Conservation (phyloP, 73 alveolate species). For the Paraurostyla sp. region DNA sequence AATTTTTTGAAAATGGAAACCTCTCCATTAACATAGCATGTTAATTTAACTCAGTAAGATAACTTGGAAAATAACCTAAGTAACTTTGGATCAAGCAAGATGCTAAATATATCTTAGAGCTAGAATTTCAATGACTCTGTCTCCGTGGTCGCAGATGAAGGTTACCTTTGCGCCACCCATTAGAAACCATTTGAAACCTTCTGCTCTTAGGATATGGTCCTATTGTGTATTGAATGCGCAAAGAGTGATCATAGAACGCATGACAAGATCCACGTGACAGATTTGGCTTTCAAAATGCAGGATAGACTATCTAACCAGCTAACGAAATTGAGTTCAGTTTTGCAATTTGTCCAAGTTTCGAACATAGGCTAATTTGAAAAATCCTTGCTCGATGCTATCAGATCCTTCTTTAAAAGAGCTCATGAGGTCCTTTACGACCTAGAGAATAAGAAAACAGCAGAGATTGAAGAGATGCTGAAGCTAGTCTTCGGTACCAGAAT, state of each 20-base stretch:
- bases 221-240: conserved; percentile 62
- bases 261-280: conserved; percentile 59
- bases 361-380: conserved; percentile 43
- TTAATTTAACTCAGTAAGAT: not conserved
- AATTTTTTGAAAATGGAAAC: too few relatives aligned
- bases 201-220: conserved; percentile 27
- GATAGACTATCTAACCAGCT: not conserved
- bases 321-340: not conserved
- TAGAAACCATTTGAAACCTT: conserved; percentile 49
- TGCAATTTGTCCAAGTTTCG: conserved; percentile 24
- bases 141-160: conserved; percentile 36
- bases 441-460: conserved; percentile 60
- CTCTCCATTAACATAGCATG: too few relatives aligned
- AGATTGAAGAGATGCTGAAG: conserved; percentile 25
- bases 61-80: not conserved
- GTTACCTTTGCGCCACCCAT: not conserved
- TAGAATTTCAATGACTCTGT: not conserved
- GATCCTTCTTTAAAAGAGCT: conserved; percentile 63
- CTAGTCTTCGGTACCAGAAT: conserved; percentile 39
- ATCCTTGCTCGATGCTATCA: conserved; percentile 1
- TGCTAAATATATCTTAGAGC: not conserved
- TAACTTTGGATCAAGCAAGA: conserved; percentile 7
- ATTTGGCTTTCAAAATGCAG: conserved; percentile 34
- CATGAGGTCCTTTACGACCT: conserved; percentile 74
- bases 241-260: conserved; percentile 36